Evolutionary conservation across 2,329 filamentous ascomycete genomes (phyloP).

Genomic region (Fusarium nurragi): DNA sequence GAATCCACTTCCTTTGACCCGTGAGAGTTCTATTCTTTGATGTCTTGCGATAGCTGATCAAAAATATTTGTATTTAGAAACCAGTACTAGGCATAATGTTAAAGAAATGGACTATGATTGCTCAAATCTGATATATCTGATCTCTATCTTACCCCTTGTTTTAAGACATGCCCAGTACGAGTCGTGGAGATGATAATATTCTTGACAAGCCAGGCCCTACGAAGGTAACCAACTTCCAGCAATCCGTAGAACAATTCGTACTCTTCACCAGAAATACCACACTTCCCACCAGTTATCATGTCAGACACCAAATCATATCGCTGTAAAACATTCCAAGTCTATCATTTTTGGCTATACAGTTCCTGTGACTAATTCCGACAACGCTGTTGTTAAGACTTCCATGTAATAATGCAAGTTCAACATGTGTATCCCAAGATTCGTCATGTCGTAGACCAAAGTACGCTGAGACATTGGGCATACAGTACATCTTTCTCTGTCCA

Average conservation of each 20-base stretch:
- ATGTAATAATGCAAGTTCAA: neutral
- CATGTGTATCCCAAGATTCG: neutral
- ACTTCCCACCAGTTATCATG: neutral
- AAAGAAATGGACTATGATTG: no score
- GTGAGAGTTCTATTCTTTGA: no score
- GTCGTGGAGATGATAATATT: no score
- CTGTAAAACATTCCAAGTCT: slow-evolving; percentile 6
- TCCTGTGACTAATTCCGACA: neutral
- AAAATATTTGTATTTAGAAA: no score
- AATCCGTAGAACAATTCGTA: neutral
- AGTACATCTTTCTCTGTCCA: slow-evolving; percentile 22
- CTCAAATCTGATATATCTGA: no score
- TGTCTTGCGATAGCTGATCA: no score
- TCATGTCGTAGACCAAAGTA: slow-evolving; percentile 6
- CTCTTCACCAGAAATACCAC: neutral
- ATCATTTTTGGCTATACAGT: slow-evolving; percentile 15
- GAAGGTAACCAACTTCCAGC: no score
- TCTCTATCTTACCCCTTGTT: no score
- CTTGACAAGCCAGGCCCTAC: no score
- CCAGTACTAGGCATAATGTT: no score
- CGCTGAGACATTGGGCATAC: slow-evolving; percentile 2
- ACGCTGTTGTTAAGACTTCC: neutral
- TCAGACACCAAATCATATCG: neutral
- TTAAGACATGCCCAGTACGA: no score
- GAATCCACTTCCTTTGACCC: no score